A percentile compares a stretch with the other conserved stretches of the same genome.
phyloP scores from a whole-genome alignment of 345 rosid species.

The Stellera chamaejasme region DNA sequence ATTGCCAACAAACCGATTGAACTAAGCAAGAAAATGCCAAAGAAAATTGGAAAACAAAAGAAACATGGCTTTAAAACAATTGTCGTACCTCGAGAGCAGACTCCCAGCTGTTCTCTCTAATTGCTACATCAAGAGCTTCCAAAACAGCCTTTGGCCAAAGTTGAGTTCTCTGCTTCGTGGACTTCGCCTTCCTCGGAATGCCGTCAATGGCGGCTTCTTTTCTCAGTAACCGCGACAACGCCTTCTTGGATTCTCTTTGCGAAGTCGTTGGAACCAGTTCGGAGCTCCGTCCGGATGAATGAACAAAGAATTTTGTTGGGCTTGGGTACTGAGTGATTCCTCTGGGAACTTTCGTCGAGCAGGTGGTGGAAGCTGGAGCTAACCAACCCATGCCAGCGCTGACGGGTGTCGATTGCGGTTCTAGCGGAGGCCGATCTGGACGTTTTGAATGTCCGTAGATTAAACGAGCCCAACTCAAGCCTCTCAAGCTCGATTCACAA shows the following conservation, averaged over 20 bases:
- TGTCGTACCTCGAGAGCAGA: slow-evolving; percentile 59
- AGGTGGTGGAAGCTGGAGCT: slow-evolving; percentile 16
- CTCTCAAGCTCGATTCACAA: no score
- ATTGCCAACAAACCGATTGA: neutral
- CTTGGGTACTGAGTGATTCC: slow-evolving; percentile 9
- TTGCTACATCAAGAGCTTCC: slow-evolving; percentile 79
- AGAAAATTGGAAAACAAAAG: neutral
- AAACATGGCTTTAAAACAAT: neutral
- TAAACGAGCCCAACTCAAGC: no score
- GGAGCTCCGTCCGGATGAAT: slow-evolving; percentile 18
- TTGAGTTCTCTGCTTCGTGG: slow-evolving; percentile 48
- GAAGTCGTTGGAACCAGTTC: slow-evolving; percentile 19
- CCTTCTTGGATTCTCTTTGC: slow-evolving; percentile 40
- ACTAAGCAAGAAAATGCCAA: neutral
- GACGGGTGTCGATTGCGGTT: neutral
- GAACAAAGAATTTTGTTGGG: slow-evolving; percentile 7
- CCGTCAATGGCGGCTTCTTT: slow-evolving; percentile 58
- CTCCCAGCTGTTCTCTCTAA: slow-evolving; percentile 42
- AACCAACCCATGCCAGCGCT: slow-evolving; percentile 1
- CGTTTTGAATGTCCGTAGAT: no score
- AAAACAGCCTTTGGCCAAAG: slow-evolving; percentile 81
- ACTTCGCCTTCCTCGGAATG: slow-evolving; percentile 64
- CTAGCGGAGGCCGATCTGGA: neutral
- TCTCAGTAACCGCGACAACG: slow-evolving; percentile 54
- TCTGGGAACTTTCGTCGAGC: slow-evolving; percentile 30